Conservation (phyloP, 106 monocot species). For the Xerophyta viscosa region DNA sequence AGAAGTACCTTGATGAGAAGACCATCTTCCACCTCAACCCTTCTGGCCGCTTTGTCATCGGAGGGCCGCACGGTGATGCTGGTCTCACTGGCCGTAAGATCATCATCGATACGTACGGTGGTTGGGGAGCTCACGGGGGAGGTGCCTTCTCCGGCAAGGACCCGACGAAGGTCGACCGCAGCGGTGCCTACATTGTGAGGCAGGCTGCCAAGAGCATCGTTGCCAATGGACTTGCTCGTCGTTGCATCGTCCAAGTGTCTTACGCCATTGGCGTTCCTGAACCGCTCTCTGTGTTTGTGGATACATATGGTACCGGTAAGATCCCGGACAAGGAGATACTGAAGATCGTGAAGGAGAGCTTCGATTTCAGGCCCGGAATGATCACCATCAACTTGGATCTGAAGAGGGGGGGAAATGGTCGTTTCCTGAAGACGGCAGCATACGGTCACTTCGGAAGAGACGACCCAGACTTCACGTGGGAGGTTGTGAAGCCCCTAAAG, state of each 20-base stretch:
- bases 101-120: conserved; percentile 19
- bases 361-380: conserved; percentile 48
- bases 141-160: conserved; percentile 45
- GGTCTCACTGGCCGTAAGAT: conserved; percentile 30
- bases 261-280: conserved; percentile 47
- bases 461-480: conserved; percentile 52
- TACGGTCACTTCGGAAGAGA: conserved; percentile 47
- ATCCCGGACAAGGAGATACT: conserved; percentile 47
- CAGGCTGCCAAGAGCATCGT: conserved; percentile 41
- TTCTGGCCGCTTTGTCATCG: conserved; percentile 15
- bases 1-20: conserved; percentile 17
- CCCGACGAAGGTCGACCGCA: conserved; percentile 38
- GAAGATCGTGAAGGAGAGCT: conserved; percentile 43
- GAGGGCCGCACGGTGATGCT: conserved; percentile 19
- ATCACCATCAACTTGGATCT: conserved; percentile 43
- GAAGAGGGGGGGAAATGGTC: conserved; percentile 30
- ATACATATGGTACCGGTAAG: conserved; percentile 38
- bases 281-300: conserved; percentile 42
- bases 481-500: conserved; percentile 34
- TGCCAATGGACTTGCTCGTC: conserved; percentile 31
- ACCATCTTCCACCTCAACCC: conserved; percentile 22
- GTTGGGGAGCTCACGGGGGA: conserved; percentile 42
- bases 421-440: conserved; percentile 41
- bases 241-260: conserved; percentile 40
- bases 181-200: conserved; percentile 36